A percentile compares a stretch with the other conserved stretches of the same genome.
These are phyloP conservation scores for Exobasidium cylindrosporum DNA, from an alignment of 1,284 basidiomycete genomes.

Conservation along the genomic window DNA sequence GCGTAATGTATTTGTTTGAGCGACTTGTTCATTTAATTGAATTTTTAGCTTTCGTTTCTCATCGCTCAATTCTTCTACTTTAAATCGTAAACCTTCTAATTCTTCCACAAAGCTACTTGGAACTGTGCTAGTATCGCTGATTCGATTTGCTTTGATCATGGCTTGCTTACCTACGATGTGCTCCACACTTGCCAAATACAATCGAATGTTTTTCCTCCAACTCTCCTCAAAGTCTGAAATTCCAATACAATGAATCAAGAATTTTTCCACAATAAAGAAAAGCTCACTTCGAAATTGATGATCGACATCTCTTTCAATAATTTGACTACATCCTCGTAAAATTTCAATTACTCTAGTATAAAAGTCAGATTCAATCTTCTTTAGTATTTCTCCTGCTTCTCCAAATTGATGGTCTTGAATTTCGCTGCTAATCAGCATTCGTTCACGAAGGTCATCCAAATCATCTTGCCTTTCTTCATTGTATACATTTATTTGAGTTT, in stretches of 20 bases:
- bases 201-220: slow-evolving; percentile 66
- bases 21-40: slow-evolving; percentile 64
- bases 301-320: slow-evolving; percentile 55
- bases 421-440: slow-evolving; percentile 20
- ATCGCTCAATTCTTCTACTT: slow-evolving; percentile 65
- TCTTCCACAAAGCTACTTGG: slow-evolving; percentile 63
- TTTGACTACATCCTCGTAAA: slow-evolving; percentile 61
- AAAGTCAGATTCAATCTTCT: slow-evolving; percentile 44
- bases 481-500: slow-evolving; percentile 75
- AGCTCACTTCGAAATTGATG: slow-evolving; percentile 65
- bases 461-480: slow-evolving; percentile 84
- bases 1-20: slow-evolving; percentile 67
- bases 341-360: slow-evolving; percentile 60
- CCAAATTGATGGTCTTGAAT: slow-evolving; percentile 4
- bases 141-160: slow-evolving; percentile 59
- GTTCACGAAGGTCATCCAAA: slow-evolving; percentile 67
- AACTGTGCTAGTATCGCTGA: slow-evolving; percentile 58
- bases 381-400: slow-evolving; percentile 22
- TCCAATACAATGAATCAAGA: slow-evolving; percentile 65
- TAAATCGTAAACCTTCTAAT: slow-evolving; percentile 63
- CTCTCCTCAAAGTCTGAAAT: slow-evolving; percentile 68
- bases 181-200: slow-evolving; percentile 66
- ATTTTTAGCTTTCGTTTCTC: slow-evolving; percentile 65
- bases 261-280: slow-evolving; percentile 66
- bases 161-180: slow-evolving; percentile 68